Evolutionary conservation across 2,329 filamentous ascomycete genomes (phyloP), one percentile per base, ranked within the genome.

Genomic region (Lasiodiplodia sp.): DNA sequence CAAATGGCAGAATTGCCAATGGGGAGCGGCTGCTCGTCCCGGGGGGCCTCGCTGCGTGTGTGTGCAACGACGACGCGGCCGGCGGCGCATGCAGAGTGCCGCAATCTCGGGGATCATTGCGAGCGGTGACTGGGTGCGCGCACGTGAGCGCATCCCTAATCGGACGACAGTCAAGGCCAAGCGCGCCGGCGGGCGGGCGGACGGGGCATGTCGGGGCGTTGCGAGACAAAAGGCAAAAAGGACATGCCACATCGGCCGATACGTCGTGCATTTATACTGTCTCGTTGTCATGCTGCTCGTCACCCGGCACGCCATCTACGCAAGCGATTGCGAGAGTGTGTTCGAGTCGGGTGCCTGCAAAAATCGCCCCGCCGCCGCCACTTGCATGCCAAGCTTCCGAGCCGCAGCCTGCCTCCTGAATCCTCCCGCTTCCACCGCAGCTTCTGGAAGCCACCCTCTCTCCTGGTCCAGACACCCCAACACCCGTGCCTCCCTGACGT

Each of bases 381-480:
- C 66, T 25, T 55, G 49, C 66, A 53, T 62, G 66, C 66, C 66
- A 68, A 63, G 66, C 66, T 63, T 68, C 57, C 49, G 25, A 68
- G 66, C 66, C 66, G 66, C 66, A 66, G 25, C 44, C 18, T 18
- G n/a, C 3, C 64, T 31, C 25, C 44, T 38, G 51, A n/a, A 37
- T 18, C 47, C 62, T 18, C 28, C 62, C 25, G 44, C 62, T 21
- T n/a, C 23, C 47, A 21, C 14, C n/a, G n/a, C 47, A 16, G 14
- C 49, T 53, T 2, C 57, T 47, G 38, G n/a, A 14, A 31, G 23
- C 23, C 16, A n/a, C 0, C 40, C 44, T 34, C 40, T 25, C 23
- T 40, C 34, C 34, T n/a, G 28, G 16, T 37, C 6, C 28, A 5
- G 34, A 31, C 34, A 21, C 37, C 34, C 8, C n/a, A 47, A 18